phyloP scores from a whole-genome alignment of 2,329 filamentous ascomycete genomes.

The Rhexocercosporidium sp. region DNA sequence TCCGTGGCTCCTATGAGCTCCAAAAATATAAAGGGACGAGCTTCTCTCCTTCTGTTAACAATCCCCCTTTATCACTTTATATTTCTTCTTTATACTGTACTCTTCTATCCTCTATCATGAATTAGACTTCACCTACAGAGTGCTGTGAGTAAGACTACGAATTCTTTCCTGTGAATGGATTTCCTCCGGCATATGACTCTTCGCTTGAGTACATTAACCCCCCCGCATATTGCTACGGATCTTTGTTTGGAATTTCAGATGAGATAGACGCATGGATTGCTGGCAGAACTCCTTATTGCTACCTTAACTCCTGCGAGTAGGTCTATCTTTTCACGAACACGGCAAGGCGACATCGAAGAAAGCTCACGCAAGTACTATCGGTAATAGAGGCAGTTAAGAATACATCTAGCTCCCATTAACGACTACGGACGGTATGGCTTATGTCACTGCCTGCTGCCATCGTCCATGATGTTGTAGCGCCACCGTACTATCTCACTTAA shows the following conservation, averaged over 20 bases:
- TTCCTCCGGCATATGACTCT: background rate
- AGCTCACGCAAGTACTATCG: background rate
- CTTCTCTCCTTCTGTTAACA: background rate
- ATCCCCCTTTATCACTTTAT: background rate
- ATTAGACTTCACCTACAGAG: background rate
- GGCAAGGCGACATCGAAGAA: background rate
- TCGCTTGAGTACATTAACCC: background rate
- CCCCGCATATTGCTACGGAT: background rate
- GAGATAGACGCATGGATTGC: background rate
- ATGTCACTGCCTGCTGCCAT: background rate
- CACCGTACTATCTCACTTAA: background rate
- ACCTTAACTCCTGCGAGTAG: background rate
- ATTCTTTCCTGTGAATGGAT: background rate
- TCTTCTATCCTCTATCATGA: background rate
- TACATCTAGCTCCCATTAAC: background rate
- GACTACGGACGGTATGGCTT: background rate
- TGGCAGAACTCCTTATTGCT: background rate
- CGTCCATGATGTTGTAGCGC: background rate
- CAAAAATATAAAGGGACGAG: slow-evolving; percentile 7
- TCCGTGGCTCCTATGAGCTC: background rate
- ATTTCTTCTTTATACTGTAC: background rate
- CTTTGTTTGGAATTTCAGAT: background rate
- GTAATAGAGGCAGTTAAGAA: background rate
- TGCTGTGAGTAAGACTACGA: background rate
- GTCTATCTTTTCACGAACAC: background rate